These are phyloP conservation scores for Dissophora ornata DNA, from an alignment of 192 early-diverging fungal species.

Conservation along the genomic window DNA sequence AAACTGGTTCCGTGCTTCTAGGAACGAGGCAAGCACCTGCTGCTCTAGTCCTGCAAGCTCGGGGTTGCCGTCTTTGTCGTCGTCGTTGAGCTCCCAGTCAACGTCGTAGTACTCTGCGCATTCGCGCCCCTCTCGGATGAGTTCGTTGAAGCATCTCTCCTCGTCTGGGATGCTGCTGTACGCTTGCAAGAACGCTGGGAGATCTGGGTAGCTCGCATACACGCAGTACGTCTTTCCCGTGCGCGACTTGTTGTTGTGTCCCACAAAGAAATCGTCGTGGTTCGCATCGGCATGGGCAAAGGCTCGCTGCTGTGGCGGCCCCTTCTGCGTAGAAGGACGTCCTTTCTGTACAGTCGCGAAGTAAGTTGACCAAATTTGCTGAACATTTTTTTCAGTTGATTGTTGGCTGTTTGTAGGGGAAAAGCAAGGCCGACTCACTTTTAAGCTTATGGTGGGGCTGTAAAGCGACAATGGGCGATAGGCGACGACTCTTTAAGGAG, in stretches of 20 bases:
- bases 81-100: background rate
- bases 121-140: constrained; percentile 1
- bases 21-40: background rate
- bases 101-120: constrained; percentile 16
- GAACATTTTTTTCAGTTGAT: background rate
- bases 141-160: background rate
- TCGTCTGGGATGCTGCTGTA: background rate
- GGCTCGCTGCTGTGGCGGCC: background rate
- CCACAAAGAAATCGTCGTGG: background rate
- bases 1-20: background rate
- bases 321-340: background rate
- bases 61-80: background rate
- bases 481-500: no score
- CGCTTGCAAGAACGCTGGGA: background rate
- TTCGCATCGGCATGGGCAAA: constrained; percentile 1
- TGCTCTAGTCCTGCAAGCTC: constrained; percentile 4
- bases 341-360: background rate
- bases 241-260: background rate
- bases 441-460: no score
- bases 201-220: background rate
- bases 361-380: background rate
- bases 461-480: no score
- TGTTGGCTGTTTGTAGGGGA: background rate
- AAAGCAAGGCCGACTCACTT: background rate
- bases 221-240: constrained; percentile 1